Percentiles rank a stretch among this genome's conserved stretches.
phyloP scores from a whole-genome alignment of 768 basidiomycete species.

The Clavaria fumosa region DNA sequence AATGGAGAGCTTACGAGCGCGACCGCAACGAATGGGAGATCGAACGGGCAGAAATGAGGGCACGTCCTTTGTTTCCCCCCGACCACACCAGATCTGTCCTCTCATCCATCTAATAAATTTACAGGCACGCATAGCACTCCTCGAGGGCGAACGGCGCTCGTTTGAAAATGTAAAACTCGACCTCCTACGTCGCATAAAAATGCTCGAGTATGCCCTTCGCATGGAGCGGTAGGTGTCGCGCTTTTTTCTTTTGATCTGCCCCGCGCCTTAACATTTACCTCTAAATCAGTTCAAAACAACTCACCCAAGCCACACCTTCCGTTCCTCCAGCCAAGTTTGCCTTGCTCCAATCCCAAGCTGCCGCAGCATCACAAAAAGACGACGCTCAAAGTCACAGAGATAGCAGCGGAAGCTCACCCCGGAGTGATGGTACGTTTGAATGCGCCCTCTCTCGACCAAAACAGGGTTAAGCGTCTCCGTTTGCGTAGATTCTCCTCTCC shows the following conservation, averaged over 20 bases:
- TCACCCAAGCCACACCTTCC: constrained; percentile 40
- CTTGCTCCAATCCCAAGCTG: constrained; percentile 38
- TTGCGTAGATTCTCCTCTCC: constrained; percentile 52
- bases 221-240: constrained; percentile 69
- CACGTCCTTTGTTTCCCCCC: constrained; percentile 26
- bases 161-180: constrained; percentile 96
- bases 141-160: constrained; percentile 93
- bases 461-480: constrained; percentile 8
- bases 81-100: constrained; percentile 15
- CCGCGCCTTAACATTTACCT: constrained; percentile 22
- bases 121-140: constrained; percentile 89
- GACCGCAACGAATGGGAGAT: constrained; percentile 99
- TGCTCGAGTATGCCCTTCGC: constrained; percentile 95
- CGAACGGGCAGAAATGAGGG: constrained; percentile 97
- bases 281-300: constrained; percentile 58
- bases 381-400: constrained; percentile 61
- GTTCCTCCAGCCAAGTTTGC: constrained; percentile 54
- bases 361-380: constrained; percentile 45
- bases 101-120: constrained; percentile 14
- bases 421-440: constrained; percentile 53
- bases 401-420: constrained; percentile 67
- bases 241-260: constrained; percentile 6
- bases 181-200: constrained; percentile 92
- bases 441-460: not conserved
- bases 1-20: constrained; percentile 95